Evolutionary conservation across 73 alveolate species (phyloP).

Genomic region (Blepharisma japonicum): DNA sequence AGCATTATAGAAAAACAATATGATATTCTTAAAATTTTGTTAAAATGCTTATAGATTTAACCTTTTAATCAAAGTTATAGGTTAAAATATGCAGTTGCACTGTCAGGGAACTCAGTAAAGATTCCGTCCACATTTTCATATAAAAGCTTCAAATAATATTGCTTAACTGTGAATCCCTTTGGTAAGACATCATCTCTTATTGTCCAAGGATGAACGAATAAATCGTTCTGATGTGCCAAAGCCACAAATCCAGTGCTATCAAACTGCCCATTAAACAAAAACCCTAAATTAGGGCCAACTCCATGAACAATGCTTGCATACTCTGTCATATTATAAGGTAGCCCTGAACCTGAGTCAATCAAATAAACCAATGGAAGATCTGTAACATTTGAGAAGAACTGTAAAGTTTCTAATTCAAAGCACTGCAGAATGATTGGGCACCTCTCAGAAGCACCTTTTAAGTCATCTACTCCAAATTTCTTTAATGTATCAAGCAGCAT

Average conservation of each 20-base stretch:
- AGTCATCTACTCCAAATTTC: slow-evolving; percentile 14
- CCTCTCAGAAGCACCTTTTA: slow-evolving; percentile 31
- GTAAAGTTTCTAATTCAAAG: slow-evolving; percentile 36
- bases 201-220: not conserved
- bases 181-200: not conserved
- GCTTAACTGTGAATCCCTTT: not conserved
- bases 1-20: too few relatives aligned
- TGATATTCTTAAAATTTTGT: too few relatives aligned
- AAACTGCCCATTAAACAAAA: not conserved
- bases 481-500: slow-evolving; percentile 28
- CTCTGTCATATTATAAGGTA: not conserved
- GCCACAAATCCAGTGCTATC: not conserved
- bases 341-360: slow-evolving; percentile 31
- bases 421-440: slow-evolving; percentile 47
- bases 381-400: slow-evolving; percentile 25
- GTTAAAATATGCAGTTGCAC: not conserved
- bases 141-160: not conserved
- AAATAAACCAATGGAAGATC: slow-evolving; percentile 46
- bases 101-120: slow-evolving; percentile 10
- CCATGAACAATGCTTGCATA: slow-evolving; percentile 9
- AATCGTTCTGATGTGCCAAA: not conserved
- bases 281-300: not conserved
- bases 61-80: not conserved
- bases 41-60: not conserved
- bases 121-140: not conserved